A percentile compares a stretch with the other conserved stretches of the same genome.
Conservation (phyloP, 768 basidiomycete species). For the Lactifluus pinguis region DNA sequence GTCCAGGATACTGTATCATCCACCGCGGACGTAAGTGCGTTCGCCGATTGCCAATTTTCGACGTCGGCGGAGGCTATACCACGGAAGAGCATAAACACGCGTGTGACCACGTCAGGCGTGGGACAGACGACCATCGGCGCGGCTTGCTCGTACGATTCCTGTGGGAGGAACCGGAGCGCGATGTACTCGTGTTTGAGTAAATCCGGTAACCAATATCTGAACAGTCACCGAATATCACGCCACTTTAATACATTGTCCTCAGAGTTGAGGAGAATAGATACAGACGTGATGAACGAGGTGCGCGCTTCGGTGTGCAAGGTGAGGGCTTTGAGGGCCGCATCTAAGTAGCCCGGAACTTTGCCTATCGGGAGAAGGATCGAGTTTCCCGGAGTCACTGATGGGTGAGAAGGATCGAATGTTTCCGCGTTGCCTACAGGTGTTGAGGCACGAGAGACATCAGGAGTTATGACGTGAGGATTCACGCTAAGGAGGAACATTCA, state of each 20-base stretch:
- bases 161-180: slow-evolving; percentile 38
- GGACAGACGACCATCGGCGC: slow-evolving; percentile 33
- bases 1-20: too few species aligned
- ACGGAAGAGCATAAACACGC: slow-evolving; percentile 40
- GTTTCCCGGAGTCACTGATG: not conserved
- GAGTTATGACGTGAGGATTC: not conserved
- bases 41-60: slow-evolving; percentile 22
- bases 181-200: slow-evolving; percentile 32
- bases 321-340: slow-evolving; percentile 25
- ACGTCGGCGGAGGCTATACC: slow-evolving; percentile 25
- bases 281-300: too few species aligned
- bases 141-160: slow-evolving; percentile 32
- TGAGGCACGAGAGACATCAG: not conserved
- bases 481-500: not conserved
- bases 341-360: slow-evolving; percentile 30
- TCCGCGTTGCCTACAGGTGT: not conserved
- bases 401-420: slow-evolving; percentile 4
- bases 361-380: slow-evolving; percentile 23
- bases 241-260: too few species aligned
- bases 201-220: slow-evolving; percentile 35
- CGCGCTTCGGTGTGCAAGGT: too few species aligned
- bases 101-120: slow-evolving; percentile 33
- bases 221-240: too few species aligned
- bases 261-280: too few species aligned
- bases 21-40: slow-evolving; percentile 12